Evolutionary conservation across 495 filamentous ascomycete species (phyloP), one percentile per base, ranked within the genome.

Genomic region (Ascodesmis nigricans): DNA sequence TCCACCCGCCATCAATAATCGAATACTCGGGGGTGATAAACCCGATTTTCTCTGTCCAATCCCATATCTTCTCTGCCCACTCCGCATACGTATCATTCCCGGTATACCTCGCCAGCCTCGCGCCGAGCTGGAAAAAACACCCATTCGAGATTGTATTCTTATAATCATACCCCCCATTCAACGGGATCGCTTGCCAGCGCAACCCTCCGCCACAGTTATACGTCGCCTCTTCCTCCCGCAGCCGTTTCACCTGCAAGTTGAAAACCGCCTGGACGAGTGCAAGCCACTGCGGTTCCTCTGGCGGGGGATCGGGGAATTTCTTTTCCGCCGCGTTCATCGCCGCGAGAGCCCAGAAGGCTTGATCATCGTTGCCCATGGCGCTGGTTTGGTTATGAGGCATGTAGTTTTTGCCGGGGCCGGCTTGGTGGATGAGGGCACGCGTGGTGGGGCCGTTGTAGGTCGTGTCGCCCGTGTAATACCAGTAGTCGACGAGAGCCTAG

Each of bases 341-440:
- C 2, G 77, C 63, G 53, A 90, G 71, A 20, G 62, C 80, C 80
- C 80, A 91, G 48, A 91, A 91, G 5, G 53, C 56, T 45, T 87
- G 80, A 49, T 90, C 79, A 44, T 90, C 79, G 52, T 90, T 90
- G 32, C 80, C 52, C 26, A 52, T 31, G 0, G 73, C 71, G 38
- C 69, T 64, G 16, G 74, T 76, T 45, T 91, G 79, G 52, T 92
- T 91, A 7, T 56, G 53, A 0, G 82, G 78, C 75, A 82, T 79
- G 50, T 70, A 87, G 36, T 81, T 65, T 6, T 57, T 52, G 25
- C 72, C 61, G 8, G 65, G 61, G 8, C 75, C 73, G 10, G 63
- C 66, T 52, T 92, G 82, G 52, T 67, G 74, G 1, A 74, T 44
- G 34, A 91, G 46, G 0, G 63, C 81, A 40, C 80, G 67, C 3